Evolutionary conservation across 1,139 yeast genomes (phyloP).

Genomic region (Candida sp.): DNA sequence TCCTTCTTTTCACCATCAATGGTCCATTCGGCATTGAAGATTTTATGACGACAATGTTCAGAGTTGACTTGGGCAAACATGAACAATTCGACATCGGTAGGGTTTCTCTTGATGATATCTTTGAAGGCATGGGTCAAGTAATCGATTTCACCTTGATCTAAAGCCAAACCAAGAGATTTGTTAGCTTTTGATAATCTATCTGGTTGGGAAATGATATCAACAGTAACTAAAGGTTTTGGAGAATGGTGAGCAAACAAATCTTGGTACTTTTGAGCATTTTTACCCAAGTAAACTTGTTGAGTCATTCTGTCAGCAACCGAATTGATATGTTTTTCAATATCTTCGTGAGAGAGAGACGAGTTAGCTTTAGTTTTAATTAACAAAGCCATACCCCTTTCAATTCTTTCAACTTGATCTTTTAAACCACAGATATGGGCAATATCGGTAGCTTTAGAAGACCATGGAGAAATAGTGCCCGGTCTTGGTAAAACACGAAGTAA

Average conservation of each 20-base stretch:
- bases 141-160: slow-evolving; percentile 89
- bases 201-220: slow-evolving; percentile 60
- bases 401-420: slow-evolving; percentile 63
- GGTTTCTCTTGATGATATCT: slow-evolving; percentile 76
- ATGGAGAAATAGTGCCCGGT: slow-evolving; percentile 95
- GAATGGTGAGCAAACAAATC: slow-evolving; percentile 74
- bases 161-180: slow-evolving; percentile 82
- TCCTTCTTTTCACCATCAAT: slow-evolving; percentile 81
- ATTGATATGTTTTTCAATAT: slow-evolving; percentile 52
- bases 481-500: slow-evolving; percentile 84
- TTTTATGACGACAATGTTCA: slow-evolving; percentile 99
- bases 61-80: slow-evolving; percentile 99
- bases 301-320: slow-evolving; percentile 95
- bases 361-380: slow-evolving; percentile 68
- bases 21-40: slow-evolving; percentile 98
- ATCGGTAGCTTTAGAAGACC: slow-evolving; percentile 99
- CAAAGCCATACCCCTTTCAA: slow-evolving; percentile 87
- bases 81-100: slow-evolving; percentile 96
- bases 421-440: slow-evolving; percentile 89
- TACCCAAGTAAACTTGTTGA: slow-evolving; percentile 55
- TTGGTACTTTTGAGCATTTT: slow-evolving; percentile 55
- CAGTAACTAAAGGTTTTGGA: slow-evolving; percentile 83
- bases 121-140: slow-evolving; percentile 81
- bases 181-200: slow-evolving; percentile 74
- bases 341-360: slow-evolving; percentile 52